A percentile compares a stretch with the other conserved stretches of the same genome.
phyloP scores from a whole-genome alignment of 2,329 filamentous ascomycete genomes.

The Ophiostoma sp. region DNA sequence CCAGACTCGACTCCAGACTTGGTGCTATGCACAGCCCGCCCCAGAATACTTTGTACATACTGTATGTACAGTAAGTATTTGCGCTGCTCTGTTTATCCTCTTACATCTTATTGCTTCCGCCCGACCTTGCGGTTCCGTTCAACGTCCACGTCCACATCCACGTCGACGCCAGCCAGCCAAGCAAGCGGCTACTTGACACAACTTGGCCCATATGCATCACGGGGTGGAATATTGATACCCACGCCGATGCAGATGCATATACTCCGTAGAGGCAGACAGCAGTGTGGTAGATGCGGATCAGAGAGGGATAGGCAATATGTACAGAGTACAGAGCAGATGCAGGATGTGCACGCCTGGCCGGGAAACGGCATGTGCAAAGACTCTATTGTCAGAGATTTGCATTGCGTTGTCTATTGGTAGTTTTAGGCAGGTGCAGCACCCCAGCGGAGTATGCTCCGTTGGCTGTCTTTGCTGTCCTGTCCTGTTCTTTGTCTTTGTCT shows the following conservation, averaged over 20 bases:
- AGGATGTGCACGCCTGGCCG: not conserved
- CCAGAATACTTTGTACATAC: not conserved
- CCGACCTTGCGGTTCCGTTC: constrained; percentile 23
- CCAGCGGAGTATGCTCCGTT: not conserved
- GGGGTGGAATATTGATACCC: not conserved
- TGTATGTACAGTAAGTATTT: not conserved
- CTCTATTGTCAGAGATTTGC: not conserved
- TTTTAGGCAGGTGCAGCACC: too few species aligned
- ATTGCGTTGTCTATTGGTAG: not conserved
- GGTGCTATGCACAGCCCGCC: not conserved
- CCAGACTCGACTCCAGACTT: constrained; percentile 4
- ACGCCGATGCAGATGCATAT: not conserved
- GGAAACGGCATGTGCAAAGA: not conserved
- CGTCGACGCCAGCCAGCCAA: not conserved
- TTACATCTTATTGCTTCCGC: constrained; percentile 2
- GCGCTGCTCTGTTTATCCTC: too few species aligned
- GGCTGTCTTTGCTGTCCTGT: not conserved
- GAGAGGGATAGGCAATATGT: too few species aligned
- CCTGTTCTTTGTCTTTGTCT: too few species aligned
- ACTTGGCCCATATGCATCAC: constrained; percentile 15
- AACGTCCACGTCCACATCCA: not conserved
- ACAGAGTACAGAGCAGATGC: too few species aligned
- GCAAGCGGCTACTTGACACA: constrained; percentile 5
- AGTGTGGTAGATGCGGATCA: not conserved
- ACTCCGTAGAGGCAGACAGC: not conserved